Evolutionary conservation across 2,329 filamentous ascomycete genomes (phyloP).

Genomic region (Penicillium psychrosexuale): DNA sequence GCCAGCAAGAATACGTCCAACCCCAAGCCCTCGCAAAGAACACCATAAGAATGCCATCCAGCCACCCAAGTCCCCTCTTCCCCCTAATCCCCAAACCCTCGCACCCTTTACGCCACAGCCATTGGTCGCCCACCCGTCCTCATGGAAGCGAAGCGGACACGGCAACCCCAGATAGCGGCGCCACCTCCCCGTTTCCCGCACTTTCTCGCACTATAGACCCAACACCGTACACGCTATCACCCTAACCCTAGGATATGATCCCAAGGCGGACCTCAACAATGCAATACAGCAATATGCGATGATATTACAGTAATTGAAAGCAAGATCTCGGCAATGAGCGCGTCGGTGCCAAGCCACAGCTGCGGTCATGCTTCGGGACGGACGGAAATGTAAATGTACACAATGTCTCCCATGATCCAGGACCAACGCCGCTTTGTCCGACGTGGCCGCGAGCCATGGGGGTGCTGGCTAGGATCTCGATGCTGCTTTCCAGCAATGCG

Average conservation of each 20-base stretch:
- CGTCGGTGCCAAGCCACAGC: neutral
- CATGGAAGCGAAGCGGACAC: conserved; percentile 41
- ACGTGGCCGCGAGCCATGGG: conserved; percentile 16
- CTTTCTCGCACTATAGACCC: neutral
- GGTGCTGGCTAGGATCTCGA: conserved; percentile 18
- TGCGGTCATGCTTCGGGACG: neutral
- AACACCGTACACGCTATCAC: conserved; percentile 20
- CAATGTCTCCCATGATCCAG: conserved; percentile 18
- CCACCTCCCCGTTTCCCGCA: conserved; percentile 1
- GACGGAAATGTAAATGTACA: conserved; percentile 17
- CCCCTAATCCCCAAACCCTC: conserved; percentile 5
- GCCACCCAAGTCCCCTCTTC: neutral
- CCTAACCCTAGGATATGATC: neutral
- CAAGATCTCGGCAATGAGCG: neutral
- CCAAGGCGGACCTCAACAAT: neutral
- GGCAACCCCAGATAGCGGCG: conserved; percentile 42
- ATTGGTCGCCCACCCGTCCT: conserved; percentile 43
- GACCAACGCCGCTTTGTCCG: conserved; percentile 1
- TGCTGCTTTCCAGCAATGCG: neutral
- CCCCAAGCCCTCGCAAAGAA: neutral
- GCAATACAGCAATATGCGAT: neutral
- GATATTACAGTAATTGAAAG: neutral
- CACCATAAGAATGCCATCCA: neutral
- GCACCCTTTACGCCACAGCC: conserved; percentile 37
- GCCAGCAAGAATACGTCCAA: neutral